Base-by-base conservation (phyloP, 306 rosid species). In the Aeschynomene evenia region DNA sequence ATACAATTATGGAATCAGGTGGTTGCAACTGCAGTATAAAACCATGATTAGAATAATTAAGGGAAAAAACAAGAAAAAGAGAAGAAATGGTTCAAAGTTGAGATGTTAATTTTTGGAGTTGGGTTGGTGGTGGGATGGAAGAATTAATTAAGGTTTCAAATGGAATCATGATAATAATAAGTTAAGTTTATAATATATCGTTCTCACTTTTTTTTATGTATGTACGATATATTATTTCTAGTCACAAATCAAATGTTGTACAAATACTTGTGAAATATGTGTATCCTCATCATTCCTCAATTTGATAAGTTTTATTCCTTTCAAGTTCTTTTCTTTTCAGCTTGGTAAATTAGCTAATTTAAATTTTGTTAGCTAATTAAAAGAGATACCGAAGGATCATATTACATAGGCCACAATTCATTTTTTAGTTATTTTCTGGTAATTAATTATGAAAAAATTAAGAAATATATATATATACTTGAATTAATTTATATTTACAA, bases 201-300 rank as follows among this genome's bases (percentile, higher is more conserved):
- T 74, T 79, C 61, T 71, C 63, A 71, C 31, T 45, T 46, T 36
- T 82, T 68, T 74, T 71, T 39, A 52, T 58, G 68, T 66, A 78
- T 78, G 80, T 49, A 63, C 74, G 77, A 82, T 77, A 69, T 69
- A 63, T 82, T 82, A 43, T 74, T 40, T 34, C 0, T 42, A 15
- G 21, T 56, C 14, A 63, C 31, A 63, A 7, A 51, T 61, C 18
- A 53, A n/a, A 68, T 33, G 9, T 57, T 69, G 80, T 72, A 76
- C 18, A 81, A 48, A 60, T 59, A 62, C 60, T 56, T 59, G 48
- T 63, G 77, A 63, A 63, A 73, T 68, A 63, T 42, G 66, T 29
- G 18, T 24, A 70, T 29, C 42, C n/a, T 45, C 26, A 15, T 45
- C 26, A 15, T 21, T 71, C 37, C 3, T 22, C 19, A n/a, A 45